Evolutionary conservation across 208 protist genomes (phyloP), one percentile per base, ranked within the genome.

Genomic region (Strigomonas culicis): DNA sequence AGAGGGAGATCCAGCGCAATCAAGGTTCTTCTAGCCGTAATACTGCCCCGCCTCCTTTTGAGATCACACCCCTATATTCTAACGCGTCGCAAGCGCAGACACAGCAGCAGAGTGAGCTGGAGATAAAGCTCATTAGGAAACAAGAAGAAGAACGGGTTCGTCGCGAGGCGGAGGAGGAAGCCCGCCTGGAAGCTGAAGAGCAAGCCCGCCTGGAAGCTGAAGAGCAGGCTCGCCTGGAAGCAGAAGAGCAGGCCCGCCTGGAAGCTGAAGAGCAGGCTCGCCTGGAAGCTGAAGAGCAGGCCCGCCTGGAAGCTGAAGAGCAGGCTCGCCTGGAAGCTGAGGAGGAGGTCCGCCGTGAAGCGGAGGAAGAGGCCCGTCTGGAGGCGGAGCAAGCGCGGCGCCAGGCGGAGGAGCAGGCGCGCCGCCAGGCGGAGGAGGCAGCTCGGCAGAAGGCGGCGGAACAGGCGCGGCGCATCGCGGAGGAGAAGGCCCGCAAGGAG

Each of bases 221-320:
- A 31, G 75, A 79, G 55, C 56, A 75, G 27, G 98, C 98, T 0
- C 76, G 98, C 19, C 64, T 98, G 8, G 84, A 80, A 11, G 76
- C 73, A 15, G 79, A 89, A 30, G 82, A 65, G 24, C 70, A 82
- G 22, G 77, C 65, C 19, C 55, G 69, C 0, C 62, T 67, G 27
- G 66, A 72, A 11, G 73, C 70, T 32, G 71, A 84, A 44, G 34
- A 25, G 43, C n/a, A 70, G 1, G 98, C 98, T 1, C 74, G 98
- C 25, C 62, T 98, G 2, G 84, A 73, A 25, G 82, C 84, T 19
- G 91, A 83, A 57, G 68, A 72, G 52, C 72, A 69, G 32, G 70
- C 57, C 43, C 55, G 69, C 11, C 68, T 75, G 30, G 67, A 79
- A 22, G 76, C 74, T 32, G 77, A 90, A 53, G 56, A 28, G 27